Percentiles rank a stretch among this genome's conserved stretches.
These are phyloP conservation scores for Ophiocordyceps australis DNA, from an alignment of 2,329 filamentous ascomycete genomes.

Conservation along the genomic window DNA sequence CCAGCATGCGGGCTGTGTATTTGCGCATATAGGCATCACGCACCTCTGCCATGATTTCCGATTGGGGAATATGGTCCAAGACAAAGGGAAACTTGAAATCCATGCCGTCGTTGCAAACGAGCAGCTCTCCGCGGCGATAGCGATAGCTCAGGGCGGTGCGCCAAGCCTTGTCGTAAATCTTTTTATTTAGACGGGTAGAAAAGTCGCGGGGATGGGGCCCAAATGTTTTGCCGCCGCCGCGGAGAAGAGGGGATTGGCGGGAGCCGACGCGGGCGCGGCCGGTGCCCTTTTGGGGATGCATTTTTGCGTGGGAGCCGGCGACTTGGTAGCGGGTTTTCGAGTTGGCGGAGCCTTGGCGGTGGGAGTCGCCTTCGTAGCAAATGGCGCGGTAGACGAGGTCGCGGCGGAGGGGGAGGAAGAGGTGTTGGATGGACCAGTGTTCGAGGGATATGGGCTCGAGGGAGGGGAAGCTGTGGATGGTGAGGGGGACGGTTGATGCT, in stretches of 20 bases:
- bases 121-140: constrained; percentile 69
- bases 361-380: constrained; percentile 78
- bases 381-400: constrained; percentile 89
- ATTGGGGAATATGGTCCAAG: constrained; percentile 22
- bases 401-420: constrained; percentile 70
- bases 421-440: constrained; percentile 63
- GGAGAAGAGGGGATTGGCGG: constrained; percentile 63
- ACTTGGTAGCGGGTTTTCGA: constrained; percentile 73
- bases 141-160: constrained; percentile 85
- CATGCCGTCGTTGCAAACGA: constrained; percentile 66
- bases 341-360: constrained; percentile 71
- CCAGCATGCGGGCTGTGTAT: constrained; percentile 50
- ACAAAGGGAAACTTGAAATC: constrained; percentile 41
- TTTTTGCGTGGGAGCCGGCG: constrained; percentile 64
- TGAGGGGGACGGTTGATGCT: constrained; percentile 56
- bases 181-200: constrained; percentile 60
- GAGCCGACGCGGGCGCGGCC: constrained; percentile 65
- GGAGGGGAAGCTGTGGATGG: constrained; percentile 76
- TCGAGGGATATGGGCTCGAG: constrained; percentile 70
- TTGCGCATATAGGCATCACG: constrained; percentile 38
- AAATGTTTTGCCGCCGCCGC: constrained; percentile 73
- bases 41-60: constrained; percentile 26
- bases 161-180: constrained; percentile 93
- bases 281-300: constrained; percentile 72
- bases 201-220: constrained; percentile 93